These are phyloP conservation scores for Calonectria hongkongensis DNA, from an alignment of 2,329 filamentous ascomycete species.

Conservation along the genomic window DNA sequence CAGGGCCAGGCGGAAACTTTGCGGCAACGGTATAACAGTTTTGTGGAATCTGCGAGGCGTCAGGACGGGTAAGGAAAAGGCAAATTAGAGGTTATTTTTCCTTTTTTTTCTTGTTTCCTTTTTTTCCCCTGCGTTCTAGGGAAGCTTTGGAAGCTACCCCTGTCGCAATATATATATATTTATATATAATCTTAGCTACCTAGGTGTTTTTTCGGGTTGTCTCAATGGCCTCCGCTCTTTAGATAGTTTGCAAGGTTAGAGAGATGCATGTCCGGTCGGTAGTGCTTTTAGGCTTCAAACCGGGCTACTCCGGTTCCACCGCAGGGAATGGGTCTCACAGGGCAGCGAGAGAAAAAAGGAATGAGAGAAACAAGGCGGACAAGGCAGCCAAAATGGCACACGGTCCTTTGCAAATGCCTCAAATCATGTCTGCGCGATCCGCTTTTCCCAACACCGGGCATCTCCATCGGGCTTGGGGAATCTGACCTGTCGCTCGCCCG, in stretches of 20 bases:
- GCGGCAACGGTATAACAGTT: background rate
- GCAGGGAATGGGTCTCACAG: background rate
- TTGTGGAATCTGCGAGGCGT: background rate
- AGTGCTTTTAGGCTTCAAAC: background rate
- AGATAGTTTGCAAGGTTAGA: slow-evolving; percentile 10
- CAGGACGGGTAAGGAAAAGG: background rate
- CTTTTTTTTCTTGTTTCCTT: too few species aligned
- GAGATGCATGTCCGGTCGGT: background rate
- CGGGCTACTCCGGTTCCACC: background rate
- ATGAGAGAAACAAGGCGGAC: background rate
- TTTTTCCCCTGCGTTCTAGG: background rate
- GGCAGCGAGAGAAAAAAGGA: background rate
- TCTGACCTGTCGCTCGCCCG: slow-evolving; percentile 15
- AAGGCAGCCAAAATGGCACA: background rate
- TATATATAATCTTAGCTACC: background rate
- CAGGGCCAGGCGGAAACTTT: slow-evolving; percentile 9
- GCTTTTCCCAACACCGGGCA: background rate
- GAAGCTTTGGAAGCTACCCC: background rate
- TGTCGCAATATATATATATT: background rate
- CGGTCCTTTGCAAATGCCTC: slow-evolving; percentile 1
- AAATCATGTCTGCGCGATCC: slow-evolving; percentile 7
- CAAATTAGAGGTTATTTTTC: background rate
- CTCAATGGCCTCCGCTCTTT: background rate
- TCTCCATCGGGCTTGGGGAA: background rate
- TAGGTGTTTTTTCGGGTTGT: background rate